Evolutionary conservation across 2,329 filamentous ascomycete species (phyloP), one percentile per base, ranked within the genome.

Genomic region (Fusarium bactridioides): DNA sequence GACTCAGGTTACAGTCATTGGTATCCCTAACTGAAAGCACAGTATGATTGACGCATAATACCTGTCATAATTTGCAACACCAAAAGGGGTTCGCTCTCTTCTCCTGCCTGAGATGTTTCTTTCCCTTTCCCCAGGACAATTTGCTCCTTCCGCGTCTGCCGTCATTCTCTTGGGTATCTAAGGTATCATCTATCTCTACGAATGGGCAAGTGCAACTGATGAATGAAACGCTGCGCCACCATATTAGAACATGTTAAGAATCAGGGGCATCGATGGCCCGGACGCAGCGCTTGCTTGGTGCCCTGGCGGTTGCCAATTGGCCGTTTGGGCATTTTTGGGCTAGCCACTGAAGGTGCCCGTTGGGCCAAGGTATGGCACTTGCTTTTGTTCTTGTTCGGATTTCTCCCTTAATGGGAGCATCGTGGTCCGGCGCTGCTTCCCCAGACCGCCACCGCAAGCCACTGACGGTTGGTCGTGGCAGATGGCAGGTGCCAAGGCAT

Each of bases 201-300:
- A 65, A 73, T 55, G 64, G 72, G 29, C 60, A 70, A 74, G 69
- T 62, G 64, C 47, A 64, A 65, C 64, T 56, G 64, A 43, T 61
- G 56, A 64, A 75, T 77, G 75, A 77, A 77, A 77, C 75, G 69
- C 72, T 74, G 45, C 72, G 75, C 70, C 75, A 76, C 75, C 75
- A 74, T 77, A 76, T 64, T 61, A 71, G 58, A 66, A 57, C 38
- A 55, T 55, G 53, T 66, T 75, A 73, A 69, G 65, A 50, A 62
- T 67, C 43, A 68, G 60, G 55, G 55, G 57, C 66, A 45, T 69
- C 66, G 45, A 69, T 68, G 58, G 47, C 62, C 51, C 29, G 61
- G 41, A 37, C 58, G 15, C 66, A 69, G 67, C 72, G 72, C 58
- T 71, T 73, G 47, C 40, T 40, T 31, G 31, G 43, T 40, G 37